A percentile compares a stretch with the other conserved stretches of the same genome.
Evolutionary conservation across 108 stramenopile species (phyloP).

Genomic region (Cyclotella atomus): DNA sequence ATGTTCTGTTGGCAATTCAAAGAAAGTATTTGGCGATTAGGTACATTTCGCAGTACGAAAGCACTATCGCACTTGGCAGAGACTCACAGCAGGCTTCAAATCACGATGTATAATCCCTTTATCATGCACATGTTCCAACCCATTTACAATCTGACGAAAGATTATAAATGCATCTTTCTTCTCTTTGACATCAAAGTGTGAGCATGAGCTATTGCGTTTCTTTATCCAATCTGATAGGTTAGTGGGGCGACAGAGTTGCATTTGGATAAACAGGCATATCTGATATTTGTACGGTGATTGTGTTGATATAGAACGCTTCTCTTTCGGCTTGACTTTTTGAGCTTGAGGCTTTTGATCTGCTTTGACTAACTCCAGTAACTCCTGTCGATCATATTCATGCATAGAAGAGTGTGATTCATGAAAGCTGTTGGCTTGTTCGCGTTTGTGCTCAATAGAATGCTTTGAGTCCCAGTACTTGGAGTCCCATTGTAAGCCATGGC

Average conservation of each 20-base stretch:
- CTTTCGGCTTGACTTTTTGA: not conserved
- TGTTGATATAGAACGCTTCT: not conserved
- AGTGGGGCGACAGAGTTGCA: conserved; percentile 86
- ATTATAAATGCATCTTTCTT: conserved; percentile 54
- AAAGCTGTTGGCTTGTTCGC: conserved; percentile 3
- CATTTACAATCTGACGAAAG: conserved; percentile 75
- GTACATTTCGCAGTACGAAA: not conserved
- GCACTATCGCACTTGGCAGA: not conserved
- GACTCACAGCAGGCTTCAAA: conserved; percentile 77
- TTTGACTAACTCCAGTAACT: conserved; percentile 33
- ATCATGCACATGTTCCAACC: conserved; percentile 78
- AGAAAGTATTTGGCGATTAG: not conserved
- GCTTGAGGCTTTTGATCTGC: not conserved
- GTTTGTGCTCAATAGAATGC: not conserved
- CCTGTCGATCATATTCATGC: conserved; percentile 14
- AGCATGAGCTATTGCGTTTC: conserved; percentile 62
- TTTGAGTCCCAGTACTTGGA: conserved; percentile 9
- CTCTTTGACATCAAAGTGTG: conserved; percentile 40
- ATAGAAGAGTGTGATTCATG: conserved; percentile 16
- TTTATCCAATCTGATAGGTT: conserved; percentile 91
- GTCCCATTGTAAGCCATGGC: conserved; percentile 10
- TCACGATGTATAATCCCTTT: conserved; percentile 89
- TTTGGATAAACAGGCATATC: conserved; percentile 91
- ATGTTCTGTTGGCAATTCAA: conserved; percentile 56
- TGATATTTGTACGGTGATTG: conserved; percentile 70